These are phyloP conservation scores for Myochromella boudieri DNA, from an alignment of 768 basidiomycete species.

Conservation along the genomic window DNA sequence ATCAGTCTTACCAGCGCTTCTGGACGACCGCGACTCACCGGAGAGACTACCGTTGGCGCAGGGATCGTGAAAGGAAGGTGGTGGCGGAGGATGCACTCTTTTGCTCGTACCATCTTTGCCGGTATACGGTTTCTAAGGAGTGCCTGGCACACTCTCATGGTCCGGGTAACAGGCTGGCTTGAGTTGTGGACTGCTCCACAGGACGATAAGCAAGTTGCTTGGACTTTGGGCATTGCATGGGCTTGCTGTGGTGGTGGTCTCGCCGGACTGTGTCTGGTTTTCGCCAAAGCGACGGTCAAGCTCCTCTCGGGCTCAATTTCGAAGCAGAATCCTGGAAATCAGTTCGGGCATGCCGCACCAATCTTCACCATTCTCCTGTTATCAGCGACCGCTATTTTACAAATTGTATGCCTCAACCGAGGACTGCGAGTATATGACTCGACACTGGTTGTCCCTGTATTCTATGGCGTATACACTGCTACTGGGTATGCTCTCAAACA, in stretches of 20 bases:
- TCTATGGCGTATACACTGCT: conserved; percentile 91
- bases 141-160: conserved; percentile 47
- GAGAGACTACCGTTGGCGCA: conserved; percentile 2
- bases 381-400: conserved; percentile 75
- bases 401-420: conserved; percentile 90
- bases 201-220: conserved; percentile 83
- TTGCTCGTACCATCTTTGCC: neutral
- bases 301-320: conserved; percentile 75
- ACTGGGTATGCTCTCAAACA: conserved; percentile 51
- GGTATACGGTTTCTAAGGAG: conserved; percentile 31
- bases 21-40: conserved; percentile 5
- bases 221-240: conserved; percentile 94
- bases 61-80: neutral
- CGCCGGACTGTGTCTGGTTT: conserved; percentile 87
- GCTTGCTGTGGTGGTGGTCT: conserved; percentile 90
- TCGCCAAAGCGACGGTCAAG: conserved; percentile 76
- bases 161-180: conserved; percentile 57
- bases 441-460: conserved; percentile 89
- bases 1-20: conserved; percentile 1
- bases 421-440: conserved; percentile 90
- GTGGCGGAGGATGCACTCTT: neutral
- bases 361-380: conserved; percentile 75
- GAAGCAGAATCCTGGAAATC: conserved; percentile 81
- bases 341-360: conserved; percentile 79
- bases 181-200: conserved; percentile 77